These are phyloP conservation scores for Umbelopsis sp. DNA, from an alignment of 192 early-diverging fungal species.

Conservation along the genomic window DNA sequence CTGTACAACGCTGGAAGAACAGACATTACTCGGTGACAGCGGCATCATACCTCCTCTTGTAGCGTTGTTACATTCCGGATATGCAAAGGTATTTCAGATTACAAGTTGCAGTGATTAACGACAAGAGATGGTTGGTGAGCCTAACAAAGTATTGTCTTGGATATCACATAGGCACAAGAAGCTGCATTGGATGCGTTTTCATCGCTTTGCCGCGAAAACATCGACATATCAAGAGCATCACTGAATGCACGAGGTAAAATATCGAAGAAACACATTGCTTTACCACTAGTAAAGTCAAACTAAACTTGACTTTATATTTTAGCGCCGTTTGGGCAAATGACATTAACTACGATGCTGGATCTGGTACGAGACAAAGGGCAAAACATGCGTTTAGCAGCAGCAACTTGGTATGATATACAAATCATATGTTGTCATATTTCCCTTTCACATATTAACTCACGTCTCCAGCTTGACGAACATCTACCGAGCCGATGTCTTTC, in stretches of 20 bases:
- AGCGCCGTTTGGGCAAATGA: not conserved
- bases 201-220: slow-evolving; percentile 63
- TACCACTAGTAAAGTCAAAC: not conserved
- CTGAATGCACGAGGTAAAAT: not conserved
- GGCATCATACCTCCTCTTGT: slow-evolving; percentile 63
- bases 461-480: slow-evolving; percentile 61
- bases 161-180: slow-evolving; percentile 61
- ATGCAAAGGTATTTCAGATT: slow-evolving; percentile 42
- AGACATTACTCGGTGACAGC: slow-evolving; percentile 55
- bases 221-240: slow-evolving; percentile 30
- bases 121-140: no score
- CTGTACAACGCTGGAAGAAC: slow-evolving; percentile 61
- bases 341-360: slow-evolving; percentile 54
- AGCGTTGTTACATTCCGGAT: slow-evolving; percentile 55
- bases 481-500: slow-evolving; percentile 60
- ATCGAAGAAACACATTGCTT: not conserved
- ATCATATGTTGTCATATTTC: not conserved
- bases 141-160: no score
- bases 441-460: not conserved
- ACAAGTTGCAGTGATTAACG: no score
- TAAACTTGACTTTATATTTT: not conserved
- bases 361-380: slow-evolving; percentile 68
- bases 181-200: slow-evolving; percentile 78
- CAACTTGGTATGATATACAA: slow-evolving; percentile 54
- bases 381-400: slow-evolving; percentile 69